Evolutionary conservation across 108 stramenopile genomes (phyloP).

Genomic region (Parmales sp.): DNA sequence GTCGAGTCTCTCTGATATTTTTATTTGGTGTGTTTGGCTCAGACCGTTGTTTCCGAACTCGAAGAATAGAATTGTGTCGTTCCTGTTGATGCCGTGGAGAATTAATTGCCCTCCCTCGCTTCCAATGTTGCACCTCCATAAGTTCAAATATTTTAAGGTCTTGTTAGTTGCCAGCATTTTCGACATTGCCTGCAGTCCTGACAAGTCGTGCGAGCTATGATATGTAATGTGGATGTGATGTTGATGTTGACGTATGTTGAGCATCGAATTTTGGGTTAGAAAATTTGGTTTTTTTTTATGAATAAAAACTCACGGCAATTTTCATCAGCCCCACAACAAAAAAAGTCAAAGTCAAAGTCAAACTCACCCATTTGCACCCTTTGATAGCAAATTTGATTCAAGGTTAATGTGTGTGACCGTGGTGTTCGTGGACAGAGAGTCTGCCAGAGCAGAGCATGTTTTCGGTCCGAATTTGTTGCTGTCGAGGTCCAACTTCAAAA

Average conservation of each 20-base stretch:
- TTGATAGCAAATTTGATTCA: slow-evolving; percentile 25
- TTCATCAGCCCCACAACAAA: no score
- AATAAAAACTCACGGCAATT: no score
- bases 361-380: no score
- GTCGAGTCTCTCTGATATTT: slow-evolving; percentile 13
- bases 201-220: slow-evolving; percentile 4
- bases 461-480: slow-evolving; percentile 23
- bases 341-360: no score
- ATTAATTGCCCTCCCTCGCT: slow-evolving; percentile 15
- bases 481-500: slow-evolving; percentile 27
- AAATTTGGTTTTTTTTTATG: no score
- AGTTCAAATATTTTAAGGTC: slow-evolving; percentile 16
- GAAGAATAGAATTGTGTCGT: slow-evolving; percentile 17
- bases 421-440: slow-evolving; percentile 18
- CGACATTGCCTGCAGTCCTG: slow-evolving; percentile 24
- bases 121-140: slow-evolving; percentile 31
- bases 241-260: no score
- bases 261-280: no score
- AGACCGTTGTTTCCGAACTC: slow-evolving; percentile 29
- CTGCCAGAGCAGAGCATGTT: slow-evolving; percentile 17
- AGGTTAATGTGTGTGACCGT: slow-evolving; percentile 16
- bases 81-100: slow-evolving; percentile 19
- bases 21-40: background rate
- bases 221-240: no score
- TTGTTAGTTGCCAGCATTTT: slow-evolving; percentile 14